Evolutionary conservation across 2,329 filamentous ascomycete genomes (phyloP), one percentile per base, ranked within the genome.

Genomic region (Aspergillus ochraceus): DNA sequence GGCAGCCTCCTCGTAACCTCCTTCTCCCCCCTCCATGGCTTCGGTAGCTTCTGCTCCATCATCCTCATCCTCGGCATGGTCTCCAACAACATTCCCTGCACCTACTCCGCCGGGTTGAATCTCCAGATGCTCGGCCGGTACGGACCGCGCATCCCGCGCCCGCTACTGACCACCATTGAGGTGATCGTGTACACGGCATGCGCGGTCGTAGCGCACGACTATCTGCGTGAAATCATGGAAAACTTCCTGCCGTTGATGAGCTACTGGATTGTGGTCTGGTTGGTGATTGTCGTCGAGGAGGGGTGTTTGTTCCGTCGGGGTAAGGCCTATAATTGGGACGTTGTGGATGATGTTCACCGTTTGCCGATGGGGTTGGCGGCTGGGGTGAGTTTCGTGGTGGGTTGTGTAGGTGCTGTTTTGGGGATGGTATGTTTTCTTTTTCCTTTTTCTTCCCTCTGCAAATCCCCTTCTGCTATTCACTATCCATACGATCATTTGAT

Each of bases 181-280:
- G 76, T 75, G 1, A 54, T 76, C 32, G 68, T 80, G n/a, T 76
- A 79, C 59, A 71, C 77, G 6, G 72, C 74, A 20, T 79, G 76
- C 59, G 76, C 75, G 3, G 69, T 79, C 54, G 75, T 73, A 10
- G 78, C 77, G 0, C 74, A 74, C 4, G 72, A 76, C 49, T 67
- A 73, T 49, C 68, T 80, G 1, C 79, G 75, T 57, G 70, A 74
- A 32, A 74, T 80, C 52, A 77, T 80, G 56, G 70, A 77, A 60
- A 72, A 77, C 52, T 80, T 80, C 59, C 68, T 81, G 24, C 74
- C 77, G 12, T 62, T 80, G 12, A 80, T 81, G 68, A 74, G 76
- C 17, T 80, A 81, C 62, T 80, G 78, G 78, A 67, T 77, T 6
- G 70, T 70, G 22, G 72, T 74, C 19, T 80, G 73, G 70, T 59